Percentiles rank a stretch among this genome's conserved stretches.
These are phyloP conservation scores for Globisporangium nodosum DNA, from an alignment of 352 stramenopile genomes.

Conservation along the genomic window DNA sequence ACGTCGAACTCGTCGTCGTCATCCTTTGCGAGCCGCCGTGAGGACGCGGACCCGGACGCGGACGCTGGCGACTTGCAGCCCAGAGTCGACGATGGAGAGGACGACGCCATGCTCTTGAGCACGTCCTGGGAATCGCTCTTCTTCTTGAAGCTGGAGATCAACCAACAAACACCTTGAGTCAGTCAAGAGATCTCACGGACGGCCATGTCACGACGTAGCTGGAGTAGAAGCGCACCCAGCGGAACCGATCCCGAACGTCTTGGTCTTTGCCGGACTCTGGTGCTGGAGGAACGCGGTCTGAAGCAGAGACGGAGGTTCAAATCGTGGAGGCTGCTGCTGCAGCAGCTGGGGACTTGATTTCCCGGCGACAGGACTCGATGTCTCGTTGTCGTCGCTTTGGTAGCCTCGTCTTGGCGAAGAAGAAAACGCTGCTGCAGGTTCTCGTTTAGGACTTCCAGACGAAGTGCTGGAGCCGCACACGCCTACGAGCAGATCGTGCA, in stretches of 20 bases:
- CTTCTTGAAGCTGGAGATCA: constrained; percentile 39
- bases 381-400: neutral
- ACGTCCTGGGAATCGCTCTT: constrained; percentile 40
- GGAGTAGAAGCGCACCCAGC: constrained; percentile 23
- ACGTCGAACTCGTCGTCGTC: constrained; percentile 60
- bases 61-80: constrained; percentile 45
- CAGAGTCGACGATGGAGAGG: constrained; percentile 61
- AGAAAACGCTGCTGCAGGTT: constrained; percentile 15
- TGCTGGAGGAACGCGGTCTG: constrained; percentile 59
- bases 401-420: constrained; percentile 7
- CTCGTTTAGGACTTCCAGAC: constrained; percentile 16
- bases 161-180: neutral
- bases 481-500: constrained; percentile 53
- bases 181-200: neutral
- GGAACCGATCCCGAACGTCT: constrained; percentile 46
- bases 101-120: constrained; percentile 57
- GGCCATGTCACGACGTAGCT: too few species aligned
- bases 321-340: constrained; percentile 9
- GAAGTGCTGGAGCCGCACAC: constrained; percentile 28
- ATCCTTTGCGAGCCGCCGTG: constrained; percentile 2
- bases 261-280: constrained; percentile 44
- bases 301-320: constrained; percentile 37
- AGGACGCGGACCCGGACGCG: neutral
- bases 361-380: neutral
- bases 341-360: neutral